These are phyloP conservation scores for Mercurialis annua DNA, from an alignment of 345 rosid species.

Conservation along the genomic window DNA sequence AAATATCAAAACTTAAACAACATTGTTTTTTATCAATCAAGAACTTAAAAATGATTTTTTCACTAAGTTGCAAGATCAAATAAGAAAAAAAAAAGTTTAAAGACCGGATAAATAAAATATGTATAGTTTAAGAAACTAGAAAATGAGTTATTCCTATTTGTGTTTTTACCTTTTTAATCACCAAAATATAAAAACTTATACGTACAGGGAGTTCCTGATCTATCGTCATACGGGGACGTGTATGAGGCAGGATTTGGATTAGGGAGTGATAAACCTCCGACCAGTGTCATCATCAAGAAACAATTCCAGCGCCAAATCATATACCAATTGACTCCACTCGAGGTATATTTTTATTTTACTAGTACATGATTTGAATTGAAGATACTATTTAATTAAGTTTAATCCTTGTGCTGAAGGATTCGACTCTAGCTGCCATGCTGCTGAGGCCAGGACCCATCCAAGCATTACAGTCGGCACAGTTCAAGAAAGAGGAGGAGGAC, in stretches of 20 bases:
- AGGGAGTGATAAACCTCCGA: conserved; percentile 72
- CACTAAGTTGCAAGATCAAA: background rate
- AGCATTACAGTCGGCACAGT: conserved; percentile 50
- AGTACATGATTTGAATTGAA: too few species aligned
- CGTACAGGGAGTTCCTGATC: conserved; percentile 76
- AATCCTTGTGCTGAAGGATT: conserved; percentile 42
- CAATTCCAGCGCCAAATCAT: conserved; percentile 53
- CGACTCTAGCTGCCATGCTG: conserved; percentile 63
- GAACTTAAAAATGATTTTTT: background rate
- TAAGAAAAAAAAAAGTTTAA: background rate
- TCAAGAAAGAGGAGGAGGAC: conserved; percentile 28
- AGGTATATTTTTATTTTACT: conserved; percentile 42
- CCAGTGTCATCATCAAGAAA: conserved; percentile 56
- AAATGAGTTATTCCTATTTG: too few species aligned
- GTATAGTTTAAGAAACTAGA: too few species aligned
- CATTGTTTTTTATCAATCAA: background rate
- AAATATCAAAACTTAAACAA: too few species aligned
- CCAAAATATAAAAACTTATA: too few species aligned
- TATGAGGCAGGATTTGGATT: conserved; percentile 61
- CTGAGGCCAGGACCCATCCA: conserved; percentile 66
- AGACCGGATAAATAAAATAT: too few species aligned
- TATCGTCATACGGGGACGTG: conserved; percentile 67
- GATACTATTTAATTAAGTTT: background rate
- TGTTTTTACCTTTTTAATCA: too few species aligned
- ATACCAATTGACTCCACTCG: conserved; percentile 63